Conservation (phyloP, 2,329 filamentous ascomycete genomes). For the Calonectria hawksworthii region DNA sequence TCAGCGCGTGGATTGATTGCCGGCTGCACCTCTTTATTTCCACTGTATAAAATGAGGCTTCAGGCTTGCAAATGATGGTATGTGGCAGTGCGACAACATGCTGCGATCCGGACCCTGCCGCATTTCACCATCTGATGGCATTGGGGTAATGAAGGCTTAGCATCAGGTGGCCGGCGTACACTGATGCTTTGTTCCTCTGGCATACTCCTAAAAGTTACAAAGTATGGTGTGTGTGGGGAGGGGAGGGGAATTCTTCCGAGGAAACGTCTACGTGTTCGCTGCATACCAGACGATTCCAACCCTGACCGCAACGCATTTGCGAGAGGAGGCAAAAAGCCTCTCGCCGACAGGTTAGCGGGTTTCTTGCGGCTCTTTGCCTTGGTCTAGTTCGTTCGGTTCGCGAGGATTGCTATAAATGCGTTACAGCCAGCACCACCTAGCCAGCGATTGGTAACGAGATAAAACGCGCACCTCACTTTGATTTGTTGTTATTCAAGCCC, state of each 20-base stretch:
- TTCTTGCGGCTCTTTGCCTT: not conserved
- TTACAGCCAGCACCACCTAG: not conserved
- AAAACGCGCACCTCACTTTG: not conserved
- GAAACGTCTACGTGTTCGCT: not conserved
- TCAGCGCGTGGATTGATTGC: not conserved
- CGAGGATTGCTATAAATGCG: not conserved
- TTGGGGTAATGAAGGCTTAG: not conserved
- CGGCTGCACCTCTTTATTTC: not conserved
- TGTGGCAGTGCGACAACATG: not conserved
- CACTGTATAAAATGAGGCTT: not conserved
- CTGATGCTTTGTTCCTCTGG: not conserved
- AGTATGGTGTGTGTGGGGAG: not conserved
- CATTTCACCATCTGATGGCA: not conserved
- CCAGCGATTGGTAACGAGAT: not conserved
- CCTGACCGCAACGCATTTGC: not conserved
- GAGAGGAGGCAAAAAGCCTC: not conserved
- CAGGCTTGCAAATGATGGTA: not conserved
- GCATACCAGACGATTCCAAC: not conserved
- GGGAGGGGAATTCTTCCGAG: not conserved
- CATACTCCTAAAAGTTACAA: not conserved
- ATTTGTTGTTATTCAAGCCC: not conserved
- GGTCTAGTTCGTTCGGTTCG: not conserved
- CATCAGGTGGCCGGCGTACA: not conserved
- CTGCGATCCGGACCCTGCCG: not conserved
- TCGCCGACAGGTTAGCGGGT: not conserved